Base-by-base conservation (phyloP, 192 early-diverging fungal genomes). In the Entomortierella chlamydospora region DNA sequence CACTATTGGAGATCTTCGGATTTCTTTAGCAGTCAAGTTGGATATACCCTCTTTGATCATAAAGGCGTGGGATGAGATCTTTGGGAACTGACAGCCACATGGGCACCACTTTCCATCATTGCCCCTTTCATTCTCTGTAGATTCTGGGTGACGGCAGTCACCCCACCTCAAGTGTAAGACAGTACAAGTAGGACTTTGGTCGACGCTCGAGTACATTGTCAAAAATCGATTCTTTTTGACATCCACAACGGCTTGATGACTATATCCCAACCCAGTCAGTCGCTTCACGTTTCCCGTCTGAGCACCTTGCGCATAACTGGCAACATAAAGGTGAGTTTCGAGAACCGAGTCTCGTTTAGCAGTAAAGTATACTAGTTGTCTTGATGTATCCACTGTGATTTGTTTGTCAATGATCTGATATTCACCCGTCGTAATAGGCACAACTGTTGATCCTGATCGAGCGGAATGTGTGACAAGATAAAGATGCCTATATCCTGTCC, bases 321-420 rank as follows among this genome's bases (percentile, higher is more conserved):
- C 72, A 5, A 89, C 90, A 66, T 92, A 92, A 1, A 92, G 67
- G 64, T 92, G 91, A 3, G 82, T 77, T 68, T 92, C 91, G 17
- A 90, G 56, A 13, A 87, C 84, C 0, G 82, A 72, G 39, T 91
- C 90, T 23, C 59, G 66, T 58, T 90, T 92, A 8, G 76, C 91
- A 11, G 70, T 84, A 57, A 91, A 92, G 51, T 90, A 92, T 1
- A 91, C 87, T 15, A 90, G 78, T 26, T 85, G 59, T 10, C 86
- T 68, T 23, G 29, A 11, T 8, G 70, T 56, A 51, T 92, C 91
- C 3, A 92, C 86, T 28, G 65, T 79, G 49, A 92, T 84, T 2
- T 84, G 83, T 58, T 82, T 70, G 64, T 92, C 91, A 2, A 89
- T 63, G 13, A 91, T 78, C 50, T 82, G 82, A 83, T 89, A 92